Evolutionary conservation across 2,329 filamentous ascomycete species (phyloP).

Genomic region (Aspergillus brasiliensis): DNA sequence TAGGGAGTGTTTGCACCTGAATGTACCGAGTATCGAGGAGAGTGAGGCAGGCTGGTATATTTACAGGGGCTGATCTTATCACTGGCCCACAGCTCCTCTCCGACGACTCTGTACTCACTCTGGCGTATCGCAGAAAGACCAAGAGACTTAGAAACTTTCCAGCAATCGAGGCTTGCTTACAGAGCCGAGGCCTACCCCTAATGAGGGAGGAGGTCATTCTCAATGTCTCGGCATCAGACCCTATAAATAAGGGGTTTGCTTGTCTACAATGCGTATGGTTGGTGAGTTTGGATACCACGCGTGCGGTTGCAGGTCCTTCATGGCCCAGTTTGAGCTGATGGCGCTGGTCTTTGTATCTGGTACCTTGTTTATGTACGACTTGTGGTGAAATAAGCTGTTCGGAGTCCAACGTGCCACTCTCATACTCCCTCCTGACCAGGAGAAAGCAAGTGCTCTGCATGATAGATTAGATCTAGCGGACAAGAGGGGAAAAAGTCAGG

Average conservation of each 20-base stretch:
- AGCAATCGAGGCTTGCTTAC: background rate
- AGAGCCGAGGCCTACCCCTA: background rate
- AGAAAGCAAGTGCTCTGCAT: background rate
- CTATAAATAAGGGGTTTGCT: background rate
- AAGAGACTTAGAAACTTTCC: background rate
- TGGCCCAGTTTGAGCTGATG: slow-evolving; percentile 1
- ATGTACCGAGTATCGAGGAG: slow-evolving; percentile 2
- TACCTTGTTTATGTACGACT: slow-evolving; percentile 2
- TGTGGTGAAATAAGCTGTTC: slow-evolving; percentile 7
- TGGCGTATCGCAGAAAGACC: background rate
- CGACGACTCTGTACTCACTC: background rate
- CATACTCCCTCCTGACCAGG: background rate
- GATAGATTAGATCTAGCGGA: background rate
- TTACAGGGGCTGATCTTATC: background rate
- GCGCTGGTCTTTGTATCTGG: background rate
- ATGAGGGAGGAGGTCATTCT: background rate
- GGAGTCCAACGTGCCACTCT: background rate
- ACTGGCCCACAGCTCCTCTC: background rate
- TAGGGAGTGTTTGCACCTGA: slow-evolving; percentile 10
- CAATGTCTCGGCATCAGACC: background rate
- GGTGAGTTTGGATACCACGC: background rate
- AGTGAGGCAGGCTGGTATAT: slow-evolving; percentile 7
- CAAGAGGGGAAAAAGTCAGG: too few species aligned
- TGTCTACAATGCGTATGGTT: slow-evolving; percentile 2
- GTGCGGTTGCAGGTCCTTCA: background rate